Base-by-base conservation (phyloP, 1,139 yeast species). In the Protomyces pachydermus region DNA sequence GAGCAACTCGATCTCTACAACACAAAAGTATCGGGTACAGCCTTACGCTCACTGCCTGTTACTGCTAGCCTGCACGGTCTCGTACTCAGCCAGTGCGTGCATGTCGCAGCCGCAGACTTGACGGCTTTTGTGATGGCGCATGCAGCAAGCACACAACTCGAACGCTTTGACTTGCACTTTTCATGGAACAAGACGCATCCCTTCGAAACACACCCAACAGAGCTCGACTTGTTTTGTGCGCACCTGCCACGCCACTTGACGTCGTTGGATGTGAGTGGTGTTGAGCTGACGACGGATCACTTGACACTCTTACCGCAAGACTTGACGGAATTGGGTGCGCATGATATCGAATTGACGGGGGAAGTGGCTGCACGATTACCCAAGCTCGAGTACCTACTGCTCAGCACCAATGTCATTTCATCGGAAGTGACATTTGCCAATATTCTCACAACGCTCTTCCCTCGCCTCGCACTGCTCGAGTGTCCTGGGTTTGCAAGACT, bases 1-100 rank as follows among this genome's bases (percentile, higher is more conserved):
- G 82, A 84, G 67, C 81, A 91, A 67, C 78, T 91, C 45, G 98
- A 91, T 73, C 79, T 91, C 64, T 85, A 89, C 28, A 97, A 90
- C 71, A 91, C 97, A 0, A 84, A 87, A 52, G 83, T 90, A 37
- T 84, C 85, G 2, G 84, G 87, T 2, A 77, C 80, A 4, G 81
- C 81, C 1, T 76, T 87, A 67, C 74, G 81, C 67, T 71, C 76
- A 66, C 72, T 86, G 65, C 83, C 91, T 51, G 71, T 77, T 38
- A 72, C 83, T 50, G 82, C 86, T 55, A 76, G 81, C 70, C 77
- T 91, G 50, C 85, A 96, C 0, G 97, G 89, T 74, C 76, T 91
- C 61, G 87, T 95, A 2, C 77, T 91, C 62, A 85, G 95, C 1
- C 82, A 88, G 69, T 91, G 97, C 74, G 84, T 88, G 51, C 83